A percentile compares a stretch with the other conserved stretches of the same genome.
phyloP scores from a whole-genome alignment of 805 yeast genomes.

The Pichia deserticola region DNA sequence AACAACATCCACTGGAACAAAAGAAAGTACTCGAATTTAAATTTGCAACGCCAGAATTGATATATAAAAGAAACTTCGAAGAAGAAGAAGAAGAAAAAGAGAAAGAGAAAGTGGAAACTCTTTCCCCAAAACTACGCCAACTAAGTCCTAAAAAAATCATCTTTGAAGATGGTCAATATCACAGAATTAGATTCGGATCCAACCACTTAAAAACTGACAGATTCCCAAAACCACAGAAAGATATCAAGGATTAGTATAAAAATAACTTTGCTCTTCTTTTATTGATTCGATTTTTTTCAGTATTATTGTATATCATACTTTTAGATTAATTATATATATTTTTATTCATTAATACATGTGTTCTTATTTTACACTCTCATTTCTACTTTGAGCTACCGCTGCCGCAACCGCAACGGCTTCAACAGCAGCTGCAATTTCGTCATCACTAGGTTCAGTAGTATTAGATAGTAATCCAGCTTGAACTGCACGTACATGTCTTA shows the following conservation, averaged over 20 bases:
- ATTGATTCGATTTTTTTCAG: too few species aligned
- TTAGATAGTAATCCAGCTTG: constrained; percentile 3
- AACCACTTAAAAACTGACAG: neutral
- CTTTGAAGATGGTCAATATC: neutral
- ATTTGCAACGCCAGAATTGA: constrained; percentile 18
- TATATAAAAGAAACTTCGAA: neutral
- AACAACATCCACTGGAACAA: neutral
- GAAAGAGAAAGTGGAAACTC: neutral
- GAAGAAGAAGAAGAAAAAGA: neutral
- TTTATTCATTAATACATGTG: too few species aligned
- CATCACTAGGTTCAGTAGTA: constrained; percentile 3
- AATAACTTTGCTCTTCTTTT: too few species aligned
- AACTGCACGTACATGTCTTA: constrained; percentile 7
- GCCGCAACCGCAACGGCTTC: constrained; percentile 11
- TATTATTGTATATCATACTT: too few species aligned
- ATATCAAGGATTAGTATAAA: too few species aligned
- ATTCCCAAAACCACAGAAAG: neutral
- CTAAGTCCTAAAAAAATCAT: neutral
- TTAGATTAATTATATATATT: neutral
- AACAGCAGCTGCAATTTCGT: constrained; percentile 12
- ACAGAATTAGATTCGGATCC: constrained; percentile 3
- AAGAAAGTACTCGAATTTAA: constrained; percentile 12
- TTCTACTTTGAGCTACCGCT: constrained; percentile 11
- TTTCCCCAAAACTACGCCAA: neutral
- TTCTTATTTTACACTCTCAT: neutral